phyloP scores from a whole-genome alignment of 495 filamentous ascomycete genomes.

The Neurospora sp. region DNA sequence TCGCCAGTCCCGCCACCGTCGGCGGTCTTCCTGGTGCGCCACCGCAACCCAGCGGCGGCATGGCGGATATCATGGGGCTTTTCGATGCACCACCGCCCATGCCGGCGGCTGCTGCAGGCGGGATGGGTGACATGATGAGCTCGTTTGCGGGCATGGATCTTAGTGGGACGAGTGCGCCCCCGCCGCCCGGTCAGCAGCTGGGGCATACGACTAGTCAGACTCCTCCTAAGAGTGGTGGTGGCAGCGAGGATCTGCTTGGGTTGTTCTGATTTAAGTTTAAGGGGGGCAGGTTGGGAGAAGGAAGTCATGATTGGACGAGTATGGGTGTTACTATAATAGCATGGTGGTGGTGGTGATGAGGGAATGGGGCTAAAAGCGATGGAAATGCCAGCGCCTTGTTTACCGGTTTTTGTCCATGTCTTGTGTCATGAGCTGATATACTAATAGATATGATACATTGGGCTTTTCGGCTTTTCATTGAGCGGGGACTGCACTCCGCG shows the following conservation, averaged over 20 bases:
- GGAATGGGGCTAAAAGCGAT: neutral
- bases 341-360: neutral
- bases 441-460: neutral
- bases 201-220: slow-evolving; percentile 16
- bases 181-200: slow-evolving; percentile 41
- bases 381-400: neutral
- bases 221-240: slow-evolving; percentile 43
- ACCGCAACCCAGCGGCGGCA: slow-evolving; percentile 41
- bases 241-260: slow-evolving; percentile 82
- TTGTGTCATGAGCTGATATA: neutral
- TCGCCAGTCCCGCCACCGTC: slow-evolving; percentile 50
- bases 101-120: slow-evolving; percentile 19
- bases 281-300: neutral
- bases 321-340: neutral
- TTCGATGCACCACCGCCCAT: slow-evolving; percentile 45
- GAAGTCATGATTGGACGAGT: neutral
- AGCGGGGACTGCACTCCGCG: neutral
- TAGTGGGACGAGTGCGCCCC: slow-evolving; percentile 48
- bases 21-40: slow-evolving; percentile 18
- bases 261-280: slow-evolving; percentile 51
- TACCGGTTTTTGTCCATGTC: neutral
- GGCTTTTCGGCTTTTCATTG: too few relatives aligned
- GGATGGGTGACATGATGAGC: slow-evolving; percentile 60
- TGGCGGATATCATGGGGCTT: slow-evolving; percentile 87
- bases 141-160: slow-evolving; percentile 77